Evolutionary conservation across 208 protist genomes (phyloP).

Genomic region (Vickermania ingenoplastis): DNA sequence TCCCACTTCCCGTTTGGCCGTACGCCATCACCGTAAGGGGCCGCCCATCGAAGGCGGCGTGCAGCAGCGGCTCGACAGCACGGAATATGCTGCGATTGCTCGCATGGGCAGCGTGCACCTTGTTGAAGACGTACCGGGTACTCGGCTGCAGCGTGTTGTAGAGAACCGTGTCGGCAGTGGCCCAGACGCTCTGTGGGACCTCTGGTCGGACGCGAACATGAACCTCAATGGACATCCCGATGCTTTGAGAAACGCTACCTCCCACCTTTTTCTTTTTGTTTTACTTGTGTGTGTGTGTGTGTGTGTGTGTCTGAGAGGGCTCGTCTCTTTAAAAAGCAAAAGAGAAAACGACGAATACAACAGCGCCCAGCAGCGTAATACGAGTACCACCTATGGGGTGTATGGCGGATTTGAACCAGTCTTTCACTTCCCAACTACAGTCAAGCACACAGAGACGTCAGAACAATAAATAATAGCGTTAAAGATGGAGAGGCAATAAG

Average conservation of each 20-base stretch:
- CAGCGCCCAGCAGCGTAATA: no score
- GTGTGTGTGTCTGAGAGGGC: constrained; percentile 4
- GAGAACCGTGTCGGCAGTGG: constrained; percentile 72
- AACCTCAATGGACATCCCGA: constrained; percentile 79
- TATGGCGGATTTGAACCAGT: no score
- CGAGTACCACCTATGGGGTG: no score
- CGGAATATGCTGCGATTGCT: constrained; percentile 74
- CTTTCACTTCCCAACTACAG: no score
- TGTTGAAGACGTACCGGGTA: constrained; percentile 76
- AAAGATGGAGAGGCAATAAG: no score
- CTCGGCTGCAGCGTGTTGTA: constrained; percentile 75
- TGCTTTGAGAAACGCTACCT: no score
- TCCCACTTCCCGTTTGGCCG: constrained; percentile 89
- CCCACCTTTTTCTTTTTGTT: constrained; percentile 9
- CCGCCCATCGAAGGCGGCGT: constrained; percentile 64
- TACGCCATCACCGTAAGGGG: constrained; percentile 82
- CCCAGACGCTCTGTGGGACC: constrained; percentile 56
- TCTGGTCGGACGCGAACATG: constrained; percentile 75
- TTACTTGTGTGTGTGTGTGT: no score
- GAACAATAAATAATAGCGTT: no score
- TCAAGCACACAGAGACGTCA: no score
- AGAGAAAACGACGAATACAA: no score
- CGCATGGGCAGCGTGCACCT: constrained; percentile 69
- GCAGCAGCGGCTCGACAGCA: constrained; percentile 63
- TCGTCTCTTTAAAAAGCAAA: background rate